Evolutionary conservation across 208 protist genomes (phyloP), one percentile per base, ranked within the genome.

Genomic region (Vickermania spadyakhi): DNA sequence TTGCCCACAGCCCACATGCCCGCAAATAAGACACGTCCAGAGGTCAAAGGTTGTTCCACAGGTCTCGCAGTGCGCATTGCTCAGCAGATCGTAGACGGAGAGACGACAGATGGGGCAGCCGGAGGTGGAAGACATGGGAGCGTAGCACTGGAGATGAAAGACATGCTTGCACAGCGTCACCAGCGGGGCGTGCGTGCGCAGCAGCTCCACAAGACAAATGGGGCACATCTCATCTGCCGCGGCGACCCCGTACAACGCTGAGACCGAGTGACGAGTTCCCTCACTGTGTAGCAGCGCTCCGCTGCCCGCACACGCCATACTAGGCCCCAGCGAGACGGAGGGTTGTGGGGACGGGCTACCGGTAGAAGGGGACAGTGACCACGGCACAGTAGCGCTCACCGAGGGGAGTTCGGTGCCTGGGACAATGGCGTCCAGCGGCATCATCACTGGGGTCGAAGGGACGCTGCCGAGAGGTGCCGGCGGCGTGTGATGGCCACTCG

Each of bases 11-110:
- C 70, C 75, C 11, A 90, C 77, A 71, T 72, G 73, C 22, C 88
- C 88, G 63, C 88, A 94, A 25, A 91, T 73, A 0, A 94, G 59
- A 56, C 88, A 94, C n/a, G 73, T 74, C 88, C 88, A 94, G 56
- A 94, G 53, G 54, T 94, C 84, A 42, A 80, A 64, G 55, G 72
- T 84, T 3, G 83, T 86, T 22, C 78, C 72, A 61, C 89, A 96
- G n/a, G 53, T 60, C 28, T 68, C 60, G 60, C 89, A 96, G 22
- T 72, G 66, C 2, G 75, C 76, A 64, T 87, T 70, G 60, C 70
- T 79, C n/a, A 80, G 64, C n/a, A 93, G 64, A 23, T 82, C 77
- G 45, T 72, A 76, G 45, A 93, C 68, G 1, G 76, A 80, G 66
- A 93, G 90, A 50, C 86, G 86, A 57, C 86, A 93, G 4, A 91